These are phyloP conservation scores for Picea engelmannii DNA, from an alignment of 83 land plant genomes.

Conservation along the genomic window DNA sequence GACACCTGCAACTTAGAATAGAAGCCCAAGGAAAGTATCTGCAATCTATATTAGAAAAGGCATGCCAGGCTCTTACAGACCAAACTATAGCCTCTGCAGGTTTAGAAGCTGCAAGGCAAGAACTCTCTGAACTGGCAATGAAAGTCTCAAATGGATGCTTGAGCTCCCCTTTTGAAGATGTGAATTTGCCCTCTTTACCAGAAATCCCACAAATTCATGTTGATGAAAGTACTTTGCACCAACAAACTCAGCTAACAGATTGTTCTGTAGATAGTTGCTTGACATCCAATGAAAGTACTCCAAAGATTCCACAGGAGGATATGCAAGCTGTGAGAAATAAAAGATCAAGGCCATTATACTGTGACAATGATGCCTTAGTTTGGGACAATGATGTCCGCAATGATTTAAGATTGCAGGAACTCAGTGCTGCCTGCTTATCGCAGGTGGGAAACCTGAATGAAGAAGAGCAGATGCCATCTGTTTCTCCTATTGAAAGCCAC, in stretches of 20 bases:
- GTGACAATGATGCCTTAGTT: conserved; percentile 27
- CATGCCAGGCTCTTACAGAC: conserved; percentile 50
- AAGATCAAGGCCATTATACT: conserved; percentile 45
- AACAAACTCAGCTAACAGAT: conserved; percentile 38
- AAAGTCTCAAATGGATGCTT: conserved; percentile 42
- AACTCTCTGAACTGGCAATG: conserved; percentile 48
- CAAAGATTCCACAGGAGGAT: conserved; percentile 24
- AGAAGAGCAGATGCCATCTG: conserved; percentile 10
- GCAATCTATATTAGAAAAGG: conserved; percentile 70
- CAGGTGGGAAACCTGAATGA: conserved; percentile 14
- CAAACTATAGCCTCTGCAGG: conserved; percentile 43
- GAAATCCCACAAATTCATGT: conserved; percentile 25
- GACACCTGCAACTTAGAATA: conserved; percentile 59
- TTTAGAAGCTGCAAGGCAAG: conserved; percentile 53
- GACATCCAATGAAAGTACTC: conserved; percentile 53
- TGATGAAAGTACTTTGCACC: conserved; percentile 26
- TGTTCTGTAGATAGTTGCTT: conserved; percentile 66
- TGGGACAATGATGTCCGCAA: conserved; percentile 25
- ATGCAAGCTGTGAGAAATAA: conserved; percentile 32
- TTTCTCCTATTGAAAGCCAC: conserved; percentile 18
- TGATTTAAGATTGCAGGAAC: conserved; percentile 36
- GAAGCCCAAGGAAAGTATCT: conserved; percentile 79
- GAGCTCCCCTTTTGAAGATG: conserved; percentile 17
- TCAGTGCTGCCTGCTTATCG: conserved; percentile 31
- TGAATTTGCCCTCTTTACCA: conserved; percentile 36